Evolutionary conservation across 495 filamentous ascomycete genomes (phyloP).

Genomic region (Venustampulla echinocandica): DNA sequence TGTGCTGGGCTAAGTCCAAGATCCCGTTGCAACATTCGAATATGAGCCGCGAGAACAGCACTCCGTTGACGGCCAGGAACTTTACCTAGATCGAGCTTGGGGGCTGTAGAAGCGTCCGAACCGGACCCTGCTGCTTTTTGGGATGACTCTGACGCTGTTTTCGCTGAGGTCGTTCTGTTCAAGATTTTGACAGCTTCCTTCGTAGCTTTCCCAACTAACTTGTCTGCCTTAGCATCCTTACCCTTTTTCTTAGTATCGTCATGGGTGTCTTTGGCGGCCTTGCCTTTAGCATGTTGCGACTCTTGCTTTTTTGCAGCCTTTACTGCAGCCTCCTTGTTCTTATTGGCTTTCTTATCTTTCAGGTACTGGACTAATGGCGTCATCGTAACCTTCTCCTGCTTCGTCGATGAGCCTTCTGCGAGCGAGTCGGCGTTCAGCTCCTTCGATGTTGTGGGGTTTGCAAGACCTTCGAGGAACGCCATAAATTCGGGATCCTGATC

Average conservation of each 20-base stretch:
- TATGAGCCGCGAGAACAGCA: constrained; percentile 58
- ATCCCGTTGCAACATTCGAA: constrained; percentile 83
- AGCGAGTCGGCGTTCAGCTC: constrained; percentile 36
- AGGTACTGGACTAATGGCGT: constrained; percentile 89
- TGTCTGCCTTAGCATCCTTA: constrained; percentile 52
- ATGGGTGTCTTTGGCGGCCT: constrained; percentile 37
- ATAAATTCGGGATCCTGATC: constrained; percentile 95
- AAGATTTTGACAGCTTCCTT: constrained; percentile 77
- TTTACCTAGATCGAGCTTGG: constrained; percentile 20
- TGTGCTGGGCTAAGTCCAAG: constrained; percentile 66
- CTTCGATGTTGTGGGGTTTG: constrained; percentile 55
- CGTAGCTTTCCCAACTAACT: constrained; percentile 40
- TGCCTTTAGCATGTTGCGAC: constrained; percentile 41
- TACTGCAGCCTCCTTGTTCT: constrained; percentile 58
- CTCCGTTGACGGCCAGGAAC: constrained; percentile 53
- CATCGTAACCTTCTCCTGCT: constrained; percentile 57
- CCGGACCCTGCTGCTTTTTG: constrained; percentile 20
- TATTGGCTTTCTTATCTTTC: constrained; percentile 81
- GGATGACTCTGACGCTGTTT: constrained; percentile 37
- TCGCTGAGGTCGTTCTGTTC: constrained; percentile 54
- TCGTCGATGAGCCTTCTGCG: constrained; percentile 44
- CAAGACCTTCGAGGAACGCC: constrained; percentile 78
- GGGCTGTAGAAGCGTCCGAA: constrained; percentile 1
- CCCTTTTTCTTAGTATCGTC: constrained; percentile 47
- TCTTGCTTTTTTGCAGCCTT: constrained; percentile 38